Evolutionary conservation across 108 stramenopile genomes (phyloP).

Genomic region (Parietichytrium sp.): DNA sequence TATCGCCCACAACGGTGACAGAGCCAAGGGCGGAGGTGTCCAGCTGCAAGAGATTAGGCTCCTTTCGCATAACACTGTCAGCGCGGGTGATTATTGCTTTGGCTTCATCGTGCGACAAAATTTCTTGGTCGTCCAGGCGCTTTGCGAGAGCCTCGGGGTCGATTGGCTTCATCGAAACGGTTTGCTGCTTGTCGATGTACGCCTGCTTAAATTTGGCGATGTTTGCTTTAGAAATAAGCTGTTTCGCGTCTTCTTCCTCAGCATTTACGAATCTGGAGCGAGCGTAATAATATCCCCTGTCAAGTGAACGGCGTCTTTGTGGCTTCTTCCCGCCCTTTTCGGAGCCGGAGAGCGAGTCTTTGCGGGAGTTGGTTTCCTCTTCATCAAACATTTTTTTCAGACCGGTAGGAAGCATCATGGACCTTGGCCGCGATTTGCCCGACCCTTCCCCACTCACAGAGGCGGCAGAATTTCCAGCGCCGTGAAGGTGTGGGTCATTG

Average conservation of each 20-base stretch:
- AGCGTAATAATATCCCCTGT: constrained; percentile 11
- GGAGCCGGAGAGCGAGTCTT: not conserved
- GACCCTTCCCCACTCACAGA: constrained; percentile 2
- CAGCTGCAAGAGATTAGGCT: constrained; percentile 51
- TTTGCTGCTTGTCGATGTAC: not conserved
- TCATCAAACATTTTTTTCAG: not conserved
- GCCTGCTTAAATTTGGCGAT: not conserved
- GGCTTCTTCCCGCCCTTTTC: not conserved
- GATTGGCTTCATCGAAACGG: not conserved
- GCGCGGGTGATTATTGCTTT: constrained; percentile 48
- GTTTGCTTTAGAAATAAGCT: not conserved
- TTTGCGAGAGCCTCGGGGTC: constrained; percentile 5
- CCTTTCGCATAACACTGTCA: constrained; percentile 46
- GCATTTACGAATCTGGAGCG: not conserved
- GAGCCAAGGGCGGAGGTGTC: constrained; percentile 42
- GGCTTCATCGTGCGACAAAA: constrained; percentile 44
- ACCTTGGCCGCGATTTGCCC: not conserved
- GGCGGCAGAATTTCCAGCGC: not conserved
- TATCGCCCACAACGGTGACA: constrained; percentile 59
- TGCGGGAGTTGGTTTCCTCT: no score
- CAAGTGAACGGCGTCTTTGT: not conserved
- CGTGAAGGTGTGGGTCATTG: not conserved
- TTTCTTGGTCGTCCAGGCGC: constrained; percentile 33
- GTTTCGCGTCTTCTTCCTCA: not conserved
- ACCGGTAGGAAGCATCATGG: constrained; percentile 32